A percentile compares a stretch with the other conserved stretches of the same genome.
Evolutionary conservation across 73 alveolate genomes (phyloP).

Genomic region (Effrenium voratum): DNA sequence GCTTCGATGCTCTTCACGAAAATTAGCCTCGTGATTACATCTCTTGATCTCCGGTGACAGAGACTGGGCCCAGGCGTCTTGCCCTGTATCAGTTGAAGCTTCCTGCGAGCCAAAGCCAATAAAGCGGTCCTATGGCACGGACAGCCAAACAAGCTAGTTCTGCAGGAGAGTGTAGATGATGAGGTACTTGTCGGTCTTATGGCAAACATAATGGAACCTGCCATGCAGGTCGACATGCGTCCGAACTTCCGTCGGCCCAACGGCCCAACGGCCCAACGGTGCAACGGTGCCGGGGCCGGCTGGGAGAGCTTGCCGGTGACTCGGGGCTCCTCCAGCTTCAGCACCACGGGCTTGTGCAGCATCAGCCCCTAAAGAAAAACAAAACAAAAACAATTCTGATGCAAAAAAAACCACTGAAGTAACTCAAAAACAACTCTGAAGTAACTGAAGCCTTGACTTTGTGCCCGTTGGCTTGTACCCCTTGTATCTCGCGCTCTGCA

Average conservation of each 20-base stretch:
- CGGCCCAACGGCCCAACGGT: not conserved
- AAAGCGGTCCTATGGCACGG: not conserved
- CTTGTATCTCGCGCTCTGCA: not conserved
- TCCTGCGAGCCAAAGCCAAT: not conserved
- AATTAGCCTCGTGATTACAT: constrained; percentile 24
- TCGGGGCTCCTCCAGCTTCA: constrained; percentile 68
- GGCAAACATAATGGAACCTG: constrained; percentile 81
- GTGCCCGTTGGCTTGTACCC: not conserved
- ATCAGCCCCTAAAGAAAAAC: constrained; percentile 51
- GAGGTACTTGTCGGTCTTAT: constrained; percentile 86
- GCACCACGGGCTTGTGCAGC: constrained; percentile 93
- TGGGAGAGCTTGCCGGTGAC: constrained; percentile 75
- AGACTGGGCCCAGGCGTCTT: constrained; percentile 30
- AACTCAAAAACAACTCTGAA: not conserved
- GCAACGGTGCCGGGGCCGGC: not conserved
- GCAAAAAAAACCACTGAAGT: not conserved
- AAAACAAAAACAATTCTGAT: not conserved
- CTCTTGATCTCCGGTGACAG: not conserved
- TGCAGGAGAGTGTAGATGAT: constrained; percentile 67
- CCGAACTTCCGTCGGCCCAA: not conserved
- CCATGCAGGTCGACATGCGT: not conserved
- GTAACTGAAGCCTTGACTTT: not conserved
- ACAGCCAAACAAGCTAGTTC: not conserved
- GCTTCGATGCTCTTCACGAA: constrained; percentile 73
- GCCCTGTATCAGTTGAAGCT: constrained; percentile 78